Percentiles rank a stretch among this genome's conserved stretches.
Evolutionary conservation across 768 basidiomycete genomes (phyloP).

Genomic region (Phylloporus sp.): DNA sequence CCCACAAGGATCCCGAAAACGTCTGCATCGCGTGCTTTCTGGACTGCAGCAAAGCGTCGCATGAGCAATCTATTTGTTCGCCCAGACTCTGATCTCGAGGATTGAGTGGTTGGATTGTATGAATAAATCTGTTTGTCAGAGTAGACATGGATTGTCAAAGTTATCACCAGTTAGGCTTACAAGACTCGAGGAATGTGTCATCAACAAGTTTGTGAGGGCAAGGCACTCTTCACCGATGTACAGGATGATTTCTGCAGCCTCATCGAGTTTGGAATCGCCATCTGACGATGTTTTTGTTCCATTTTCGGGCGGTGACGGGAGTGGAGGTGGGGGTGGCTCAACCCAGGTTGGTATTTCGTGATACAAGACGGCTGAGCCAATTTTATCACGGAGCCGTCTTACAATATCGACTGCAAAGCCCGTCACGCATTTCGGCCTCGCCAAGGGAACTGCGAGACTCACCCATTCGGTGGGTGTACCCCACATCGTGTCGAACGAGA

Average conservation of each 20-base stretch:
- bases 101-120: constrained; percentile 59
- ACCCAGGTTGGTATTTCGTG: constrained; percentile 29
- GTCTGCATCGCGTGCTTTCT: constrained; percentile 86
- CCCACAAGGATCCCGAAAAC: constrained; percentile 95
- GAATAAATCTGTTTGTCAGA: constrained; percentile 57
- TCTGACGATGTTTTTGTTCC: not conserved
- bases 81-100: constrained; percentile 53
- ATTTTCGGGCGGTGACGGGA: not conserved
- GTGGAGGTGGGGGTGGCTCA: constrained; percentile 9
- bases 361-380: constrained; percentile 35
- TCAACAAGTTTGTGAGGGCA: constrained; percentile 76
- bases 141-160: not conserved
- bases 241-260: constrained; percentile 30
- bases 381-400: constrained; percentile 19
- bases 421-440: not conserved
- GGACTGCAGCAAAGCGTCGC: constrained; percentile 83
- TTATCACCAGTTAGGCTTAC: constrained; percentile 36
- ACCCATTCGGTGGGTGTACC: constrained; percentile 69
- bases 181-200: constrained; percentile 67
- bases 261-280: not conserved
- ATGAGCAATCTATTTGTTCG: constrained; percentile 81
- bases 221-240: constrained; percentile 81
- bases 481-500: constrained; percentile 72
- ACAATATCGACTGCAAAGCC: constrained; percentile 16
- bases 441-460: not conserved